A percentile compares a stretch with the other conserved stretches of the same genome.
These are phyloP conservation scores for Tritrichomonas foetus DNA, from an alignment of 208 protist species.

Conservation along the genomic window DNA sequence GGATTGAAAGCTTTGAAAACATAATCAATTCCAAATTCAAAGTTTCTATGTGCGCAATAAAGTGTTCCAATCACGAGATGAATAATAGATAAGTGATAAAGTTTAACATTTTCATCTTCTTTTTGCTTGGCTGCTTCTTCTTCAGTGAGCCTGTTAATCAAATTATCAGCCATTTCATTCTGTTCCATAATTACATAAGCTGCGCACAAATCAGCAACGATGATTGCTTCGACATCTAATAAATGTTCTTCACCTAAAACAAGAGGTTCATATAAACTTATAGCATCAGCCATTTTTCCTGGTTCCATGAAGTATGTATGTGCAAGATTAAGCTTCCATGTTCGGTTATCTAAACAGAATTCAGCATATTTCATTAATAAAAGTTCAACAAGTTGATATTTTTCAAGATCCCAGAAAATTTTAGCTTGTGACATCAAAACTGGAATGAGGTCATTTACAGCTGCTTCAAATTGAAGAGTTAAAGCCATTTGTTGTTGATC, in stretches of 20 bases:
- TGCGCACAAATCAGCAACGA: conserved; percentile 58
- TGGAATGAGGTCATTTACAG: conserved; percentile 84
- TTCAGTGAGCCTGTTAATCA: conserved; percentile 49
- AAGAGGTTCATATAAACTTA: conserved; percentile 52
- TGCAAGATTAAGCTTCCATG: conserved; percentile 54
- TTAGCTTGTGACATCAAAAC: conserved; percentile 80
- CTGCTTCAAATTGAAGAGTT: conserved; percentile 51
- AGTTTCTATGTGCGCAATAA: conserved; percentile 56
- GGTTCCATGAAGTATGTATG: conserved; percentile 57
- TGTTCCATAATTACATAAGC: conserved; percentile 51
- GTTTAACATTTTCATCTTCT: background rate
- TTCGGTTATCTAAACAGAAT: conserved; percentile 52
- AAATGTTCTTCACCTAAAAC: conserved; percentile 47
- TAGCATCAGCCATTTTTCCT: conserved; percentile 48
- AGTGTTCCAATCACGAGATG: too few species aligned
- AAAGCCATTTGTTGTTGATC: background rate
- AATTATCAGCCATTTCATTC: conserved; percentile 53
- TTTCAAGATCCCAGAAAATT: conserved; percentile 93
- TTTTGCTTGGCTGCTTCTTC: conserved; percentile 20
- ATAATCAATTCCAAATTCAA: conserved; percentile 54
- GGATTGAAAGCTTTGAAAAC: conserved; percentile 56
- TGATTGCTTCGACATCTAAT: conserved; percentile 52
- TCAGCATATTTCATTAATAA: conserved; percentile 76
- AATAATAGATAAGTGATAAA: conserved; percentile 55
- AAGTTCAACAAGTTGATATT: conserved; percentile 83